Evolutionary conservation across 1,139 yeast species (phyloP), one percentile per base, ranked within the genome.

Genomic region (Zygosaccharomyces pseudobailii): DNA sequence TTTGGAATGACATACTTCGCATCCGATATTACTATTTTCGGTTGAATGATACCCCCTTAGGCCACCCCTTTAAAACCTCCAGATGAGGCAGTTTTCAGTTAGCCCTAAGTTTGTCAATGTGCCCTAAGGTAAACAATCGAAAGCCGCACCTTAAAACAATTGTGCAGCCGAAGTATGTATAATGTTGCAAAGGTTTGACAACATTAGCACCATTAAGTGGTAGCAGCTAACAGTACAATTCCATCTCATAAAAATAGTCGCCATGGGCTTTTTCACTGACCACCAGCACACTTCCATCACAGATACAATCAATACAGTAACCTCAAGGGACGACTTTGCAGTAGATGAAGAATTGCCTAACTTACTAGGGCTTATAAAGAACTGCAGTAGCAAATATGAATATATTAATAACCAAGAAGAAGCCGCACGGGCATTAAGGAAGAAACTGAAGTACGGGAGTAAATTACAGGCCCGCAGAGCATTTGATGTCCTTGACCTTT

Each of bases 371-470:
- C 49, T 65, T 20, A 69, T 71, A 38, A 62, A 61, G 42, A 51
- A 62, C 22, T 56, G 54, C 6, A 30, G 43, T 24, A 49, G 47
- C 13, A 57, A 59, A 8, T 54, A 55, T 25, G 54, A 50, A 23
- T 55, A 55, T 22, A 46, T 52, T 6, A 50, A 51, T 23, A 65
- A 63, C 44, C 66, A 65, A 45, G 51, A 51, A 8, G 97, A 90
- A 66, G 94, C 95, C 1, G 97, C 97, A 0, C 73, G 97, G 45
- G 95, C 96, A 1, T 72, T 92, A 33, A 76, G 98, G 45, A 92
- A 92, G 71, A 81, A 83, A 62, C 72, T 92, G 63, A 92, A 92
- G 69, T 86, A 92, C 63, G 97, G 97, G n/a, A 56, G 53, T 31
- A 48, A 47, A 43, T 8, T 54, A 19, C 63, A 62, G 39, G 63